Evolutionary conservation across 169 alveolate genomes (phyloP).

Genomic region (Hepatocystis sp.): DNA sequence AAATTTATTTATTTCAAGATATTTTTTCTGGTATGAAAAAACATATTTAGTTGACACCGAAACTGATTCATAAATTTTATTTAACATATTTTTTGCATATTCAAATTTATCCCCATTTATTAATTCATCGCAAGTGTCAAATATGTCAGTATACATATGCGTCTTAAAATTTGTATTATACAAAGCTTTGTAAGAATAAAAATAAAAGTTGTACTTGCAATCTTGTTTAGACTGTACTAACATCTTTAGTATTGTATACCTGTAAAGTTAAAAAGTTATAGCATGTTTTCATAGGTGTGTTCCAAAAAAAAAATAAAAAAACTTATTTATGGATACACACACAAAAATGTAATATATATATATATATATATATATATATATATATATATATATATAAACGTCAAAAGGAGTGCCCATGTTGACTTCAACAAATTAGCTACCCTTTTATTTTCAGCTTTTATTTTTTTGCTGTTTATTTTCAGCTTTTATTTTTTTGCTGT

Average conservation of each 20-base stretch:
- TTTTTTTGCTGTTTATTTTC: no score
- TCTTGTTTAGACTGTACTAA: conserved; percentile 23
- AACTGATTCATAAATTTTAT: conserved; percentile 11
- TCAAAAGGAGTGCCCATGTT: no score
- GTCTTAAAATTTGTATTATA: conserved; percentile 1
- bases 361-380: no score
- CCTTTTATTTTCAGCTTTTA: no score
- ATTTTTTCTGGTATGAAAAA: conserved; percentile 8
- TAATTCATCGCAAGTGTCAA: conserved; percentile 40
- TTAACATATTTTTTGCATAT: conserved; percentile 20
- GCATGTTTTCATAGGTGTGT: no score
- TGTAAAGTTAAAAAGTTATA: no score
- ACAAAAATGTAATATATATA: no score
- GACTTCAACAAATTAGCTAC: no score
- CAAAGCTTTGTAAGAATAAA: conserved; percentile 16
- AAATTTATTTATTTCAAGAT: conserved; percentile 10
- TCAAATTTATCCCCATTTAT: conserved; percentile 31
- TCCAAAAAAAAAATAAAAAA: conserved; percentile 9
- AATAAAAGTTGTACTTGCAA: conserved; percentile 27
- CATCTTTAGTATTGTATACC: conserved; percentile 30
- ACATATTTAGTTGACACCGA: conserved; percentile 9
- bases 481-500: no score
- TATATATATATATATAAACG: no score
- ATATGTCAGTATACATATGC: conserved; percentile 13
- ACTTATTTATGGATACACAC: not conserved